Conservation (phyloP, 108 stramenopile genomes). For the Cyclostephanos invisitatus region DNA sequence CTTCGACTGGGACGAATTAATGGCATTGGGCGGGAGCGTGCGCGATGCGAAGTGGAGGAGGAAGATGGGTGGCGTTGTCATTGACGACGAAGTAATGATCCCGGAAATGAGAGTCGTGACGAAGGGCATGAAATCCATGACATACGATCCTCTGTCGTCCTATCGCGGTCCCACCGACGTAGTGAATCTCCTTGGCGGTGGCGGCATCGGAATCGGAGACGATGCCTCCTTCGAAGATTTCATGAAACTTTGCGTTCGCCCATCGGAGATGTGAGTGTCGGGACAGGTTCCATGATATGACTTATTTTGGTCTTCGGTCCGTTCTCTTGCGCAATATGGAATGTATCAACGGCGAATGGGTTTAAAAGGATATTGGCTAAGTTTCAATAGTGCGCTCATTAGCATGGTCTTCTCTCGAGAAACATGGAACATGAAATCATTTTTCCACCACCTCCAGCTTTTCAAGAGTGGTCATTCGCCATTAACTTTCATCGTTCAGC, state of each 20-base stretch:
- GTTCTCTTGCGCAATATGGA: background rate
- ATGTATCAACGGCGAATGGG: background rate
- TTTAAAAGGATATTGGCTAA: background rate
- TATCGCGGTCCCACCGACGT: conserved; percentile 89
- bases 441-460: background rate
- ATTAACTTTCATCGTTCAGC: background rate
- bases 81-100: background rate
- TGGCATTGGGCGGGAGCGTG: conserved; percentile 32
- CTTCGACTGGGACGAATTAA: conserved; percentile 80
- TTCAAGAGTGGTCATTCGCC: no score
- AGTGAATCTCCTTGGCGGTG: conserved; percentile 45
- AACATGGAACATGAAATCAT: no score
- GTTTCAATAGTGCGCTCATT: background rate
- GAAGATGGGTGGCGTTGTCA: background rate
- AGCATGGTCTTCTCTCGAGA: background rate
- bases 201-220: conserved; percentile 21
- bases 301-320: background rate
- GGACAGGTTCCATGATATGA: background rate
- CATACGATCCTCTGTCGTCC: conserved; percentile 71
- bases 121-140: conserved; percentile 68
- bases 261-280: conserved; percentile 41
- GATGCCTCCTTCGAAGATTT: conserved; percentile 67
- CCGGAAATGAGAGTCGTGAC: conserved; percentile 67
- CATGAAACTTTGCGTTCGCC: conserved; percentile 70
- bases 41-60: background rate